Evolutionary conservation across 2,329 filamentous ascomycete species (phyloP), one percentile per base, ranked within the genome.

Genomic region (Alternaria panax): DNA sequence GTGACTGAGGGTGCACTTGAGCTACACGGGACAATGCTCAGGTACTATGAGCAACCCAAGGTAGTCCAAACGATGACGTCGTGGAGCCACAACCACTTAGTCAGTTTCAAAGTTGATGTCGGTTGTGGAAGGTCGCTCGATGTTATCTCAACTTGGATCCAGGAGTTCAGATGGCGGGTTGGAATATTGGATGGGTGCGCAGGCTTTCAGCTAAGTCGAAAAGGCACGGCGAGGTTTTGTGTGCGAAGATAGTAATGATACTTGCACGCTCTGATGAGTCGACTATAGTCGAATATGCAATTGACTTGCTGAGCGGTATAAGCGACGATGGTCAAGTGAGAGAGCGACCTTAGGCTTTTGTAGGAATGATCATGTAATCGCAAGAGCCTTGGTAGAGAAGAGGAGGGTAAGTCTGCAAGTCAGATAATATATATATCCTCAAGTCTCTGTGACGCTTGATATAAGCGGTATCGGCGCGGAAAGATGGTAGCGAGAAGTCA

Each of bases 301-400:
- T 43, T 1, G 51, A 8, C 1, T 41, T 58, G 30, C 16, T 47
- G 50, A 36, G 18, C 20, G 24, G 40, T 41, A 30, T 40, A 38
- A n/a, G 51, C 46, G 18, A 53, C 4, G 25, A 54, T 43, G 32
- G 32, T 51, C 38, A 54, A 42, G 53, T 64, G 54, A 64, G 56
- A 55, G 55, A 52, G 53, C 16, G 7, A 30, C 7, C 4, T 48
- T 38, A 27, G 38, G n/a, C n/a, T 54, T 41, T 58, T 54, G 12
- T n/a, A 25, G 32, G 24, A 34, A n/a, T 57, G 32, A 46, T 43
- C 34, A 27, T 20, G 9, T 45, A 38, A 5, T 30, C 7, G 27
- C 32, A 45, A 54, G 43, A 51, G 41, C 51, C 24, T 20, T 24
- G 12, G 16, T 52, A 50, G 16, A 28, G 12, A 43, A 53, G 22